Conservation (phyloP, 106 monocot genomes). For the Hemerocallis citrina region DNA sequence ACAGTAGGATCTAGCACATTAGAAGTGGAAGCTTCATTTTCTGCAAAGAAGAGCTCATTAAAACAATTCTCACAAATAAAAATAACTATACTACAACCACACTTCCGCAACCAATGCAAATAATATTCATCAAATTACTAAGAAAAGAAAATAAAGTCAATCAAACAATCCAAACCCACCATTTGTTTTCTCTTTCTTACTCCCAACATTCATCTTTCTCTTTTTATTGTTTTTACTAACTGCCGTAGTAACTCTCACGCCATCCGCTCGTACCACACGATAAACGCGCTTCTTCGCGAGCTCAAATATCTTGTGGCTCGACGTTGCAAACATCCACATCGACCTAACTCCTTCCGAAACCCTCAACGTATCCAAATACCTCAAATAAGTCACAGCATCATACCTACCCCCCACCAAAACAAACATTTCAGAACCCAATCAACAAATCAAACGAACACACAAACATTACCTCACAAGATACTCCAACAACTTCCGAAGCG, state of each 20-base stretch:
- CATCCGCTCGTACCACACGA: conserved; percentile 60
- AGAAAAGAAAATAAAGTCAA: not conserved
- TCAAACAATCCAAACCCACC: conserved; percentile 31
- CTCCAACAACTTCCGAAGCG: conserved; percentile 83
- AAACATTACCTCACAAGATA: conserved; percentile 79
- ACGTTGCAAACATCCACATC: conserved; percentile 95
- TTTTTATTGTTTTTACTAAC: conserved; percentile 34
- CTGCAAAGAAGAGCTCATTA: not conserved
- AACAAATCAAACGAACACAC: not conserved
- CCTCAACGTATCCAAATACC: conserved; percentile 88
- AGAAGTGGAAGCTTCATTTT: too few species aligned
- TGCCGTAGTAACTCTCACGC: conserved; percentile 22
- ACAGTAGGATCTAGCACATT: too few species aligned
- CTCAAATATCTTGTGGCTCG: conserved; percentile 97
- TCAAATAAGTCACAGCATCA: conserved; percentile 95
- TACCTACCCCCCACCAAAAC: conserved; percentile 29
- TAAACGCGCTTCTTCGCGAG: conserved; percentile 84
- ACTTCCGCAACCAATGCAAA: not conserved
- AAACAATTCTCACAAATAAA: not conserved
- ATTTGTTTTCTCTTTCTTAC: conserved; percentile 33
- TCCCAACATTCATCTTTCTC: conserved; percentile 32
- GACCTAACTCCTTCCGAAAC: conserved; percentile 89
- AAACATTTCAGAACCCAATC: not conserved
- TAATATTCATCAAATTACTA: not conserved
- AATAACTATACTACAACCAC: not conserved